phyloP scores from a whole-genome alignment of 1,284 basidiomycete genomes.

The Retiboletus flavoniger region DNA sequence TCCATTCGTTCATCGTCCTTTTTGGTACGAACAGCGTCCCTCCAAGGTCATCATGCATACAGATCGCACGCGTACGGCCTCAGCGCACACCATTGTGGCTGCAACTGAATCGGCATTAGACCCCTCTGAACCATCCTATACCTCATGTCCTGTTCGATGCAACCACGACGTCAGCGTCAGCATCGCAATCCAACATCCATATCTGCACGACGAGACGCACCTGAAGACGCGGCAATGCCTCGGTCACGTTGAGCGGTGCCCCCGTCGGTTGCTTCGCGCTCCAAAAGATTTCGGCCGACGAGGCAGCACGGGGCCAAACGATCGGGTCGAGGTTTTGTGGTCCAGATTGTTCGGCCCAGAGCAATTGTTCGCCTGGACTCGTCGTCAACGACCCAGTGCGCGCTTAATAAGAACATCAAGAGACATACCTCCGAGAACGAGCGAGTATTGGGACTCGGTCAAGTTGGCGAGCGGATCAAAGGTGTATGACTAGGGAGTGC shows the following conservation, averaged over 20 bases:
- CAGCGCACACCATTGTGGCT: constrained; percentile 73
- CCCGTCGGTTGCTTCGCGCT: constrained; percentile 44
- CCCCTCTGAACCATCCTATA: constrained; percentile 65
- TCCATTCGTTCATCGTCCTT: not conserved
- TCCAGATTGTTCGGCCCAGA: constrained; percentile 61
- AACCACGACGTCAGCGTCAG: not conserved
- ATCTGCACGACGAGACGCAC: constrained; percentile 11
- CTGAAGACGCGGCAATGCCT: constrained; percentile 75
- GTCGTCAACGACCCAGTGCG: not conserved
- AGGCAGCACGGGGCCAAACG: constrained; percentile 62
- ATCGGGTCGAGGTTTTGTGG: constrained; percentile 52
- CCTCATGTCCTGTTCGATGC: constrained; percentile 50
- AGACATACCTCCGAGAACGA: constrained; percentile 49
- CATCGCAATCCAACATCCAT: not conserved
- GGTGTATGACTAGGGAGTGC: constrained; percentile 41
- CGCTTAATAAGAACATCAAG: not conserved
- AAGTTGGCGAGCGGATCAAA: constrained; percentile 55
- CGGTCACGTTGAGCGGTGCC: constrained; percentile 45
- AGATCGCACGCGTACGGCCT: constrained; percentile 54
- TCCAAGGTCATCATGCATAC: constrained; percentile 34
- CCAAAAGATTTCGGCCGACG: constrained; percentile 65
- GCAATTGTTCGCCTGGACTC: constrained; percentile 39
- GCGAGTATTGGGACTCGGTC: constrained; percentile 33
- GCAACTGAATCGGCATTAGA: constrained; percentile 56
- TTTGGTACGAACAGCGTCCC: not conserved